Conservation (phyloP, 495 filamentous ascomycete species). For the Talaromyces adpressus region DNA sequence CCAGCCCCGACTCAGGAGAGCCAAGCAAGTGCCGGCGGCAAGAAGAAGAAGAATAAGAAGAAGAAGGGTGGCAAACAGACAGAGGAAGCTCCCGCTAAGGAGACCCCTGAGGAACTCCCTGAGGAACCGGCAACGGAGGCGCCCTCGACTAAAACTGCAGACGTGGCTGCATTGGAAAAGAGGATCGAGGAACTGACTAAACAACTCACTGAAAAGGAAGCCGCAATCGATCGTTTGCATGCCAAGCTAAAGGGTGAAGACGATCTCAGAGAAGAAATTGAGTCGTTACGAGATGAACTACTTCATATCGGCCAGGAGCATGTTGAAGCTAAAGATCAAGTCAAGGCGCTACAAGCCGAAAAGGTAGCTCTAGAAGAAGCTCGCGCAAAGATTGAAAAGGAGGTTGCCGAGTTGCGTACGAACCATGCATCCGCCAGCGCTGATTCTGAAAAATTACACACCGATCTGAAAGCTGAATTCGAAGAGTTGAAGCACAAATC, state of each 20-base stretch:
- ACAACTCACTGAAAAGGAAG: constrained; percentile 66
- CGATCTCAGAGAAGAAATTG: constrained; percentile 79
- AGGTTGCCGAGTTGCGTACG: constrained; percentile 51
- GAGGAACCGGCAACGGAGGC: constrained; percentile 13
- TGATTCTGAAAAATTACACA: constrained; percentile 48
- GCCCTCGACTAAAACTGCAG: constrained; percentile 8
- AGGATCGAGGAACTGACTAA: constrained; percentile 48
- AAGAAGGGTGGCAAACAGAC: constrained; percentile 66
- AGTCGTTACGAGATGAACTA: constrained; percentile 71
- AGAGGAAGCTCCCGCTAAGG: constrained; percentile 29
- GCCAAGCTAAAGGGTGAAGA: constrained; percentile 67
- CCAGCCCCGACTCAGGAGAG: constrained; percentile 11
- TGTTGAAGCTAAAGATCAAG: constrained; percentile 72
- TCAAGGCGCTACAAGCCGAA: constrained; percentile 59
- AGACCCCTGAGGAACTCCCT: constrained; percentile 16
- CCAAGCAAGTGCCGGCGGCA: constrained; percentile 38
- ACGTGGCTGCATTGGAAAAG: constrained; percentile 39
- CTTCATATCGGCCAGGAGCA: constrained; percentile 70
- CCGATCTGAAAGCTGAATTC: constrained; percentile 60
- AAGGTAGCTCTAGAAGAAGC: constrained; percentile 55
- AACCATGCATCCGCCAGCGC: constrained; percentile 41
- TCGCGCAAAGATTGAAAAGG: constrained; percentile 57
- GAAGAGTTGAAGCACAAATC: constrained; percentile 67
- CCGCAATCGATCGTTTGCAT: constrained; percentile 57
- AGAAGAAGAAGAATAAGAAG: constrained; percentile 44